A percentile compares a stretch with the other conserved stretches of the same genome.
phyloP scores from a whole-genome alignment of 2,329 filamentous ascomycete genomes.

The Aspergillus spinulosporus region DNA sequence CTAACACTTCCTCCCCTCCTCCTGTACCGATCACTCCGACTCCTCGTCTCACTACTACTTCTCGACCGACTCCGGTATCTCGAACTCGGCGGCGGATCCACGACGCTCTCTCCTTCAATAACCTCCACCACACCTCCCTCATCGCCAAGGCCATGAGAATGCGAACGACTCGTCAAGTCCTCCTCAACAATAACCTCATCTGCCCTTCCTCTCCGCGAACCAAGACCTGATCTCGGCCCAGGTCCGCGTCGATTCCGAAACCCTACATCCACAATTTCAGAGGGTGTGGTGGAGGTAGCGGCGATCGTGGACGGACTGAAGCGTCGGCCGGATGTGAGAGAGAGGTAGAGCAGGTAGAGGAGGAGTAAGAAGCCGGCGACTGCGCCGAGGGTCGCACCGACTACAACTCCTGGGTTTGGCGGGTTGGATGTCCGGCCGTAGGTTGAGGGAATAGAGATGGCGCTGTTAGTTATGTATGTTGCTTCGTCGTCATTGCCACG shows the following conservation, averaged over 20 bases:
- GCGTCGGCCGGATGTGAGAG: slow-evolving; percentile 48
- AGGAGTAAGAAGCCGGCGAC: slow-evolving; percentile 56
- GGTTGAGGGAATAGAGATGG: slow-evolving; percentile 59
- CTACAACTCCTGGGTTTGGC: slow-evolving; percentile 33
- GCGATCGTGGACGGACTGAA: slow-evolving; percentile 26
- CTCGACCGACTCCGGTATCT: slow-evolving; percentile 37
- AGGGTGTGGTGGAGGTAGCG: slow-evolving; percentile 31
- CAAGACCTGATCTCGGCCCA: neutral
- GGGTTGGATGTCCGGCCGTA: slow-evolving; percentile 54
- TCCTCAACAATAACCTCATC: slow-evolving; percentile 8
- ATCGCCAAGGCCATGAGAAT: neutral
- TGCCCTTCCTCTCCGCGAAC: neutral
- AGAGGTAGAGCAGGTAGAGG: slow-evolving; percentile 54
- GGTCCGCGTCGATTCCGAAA: neutral
- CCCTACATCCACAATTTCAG: slow-evolving; percentile 24
- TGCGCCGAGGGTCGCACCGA: slow-evolving; percentile 36
- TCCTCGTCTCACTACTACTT: no score
- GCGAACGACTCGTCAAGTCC: neutral
- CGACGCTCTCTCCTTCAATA: slow-evolving; percentile 33
- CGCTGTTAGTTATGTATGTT: slow-evolving; percentile 5
- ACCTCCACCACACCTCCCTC: slow-evolving; percentile 37
- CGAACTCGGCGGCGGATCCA: slow-evolving; percentile 19
- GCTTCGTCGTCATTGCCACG: neutral
- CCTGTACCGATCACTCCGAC: slow-evolving; percentile 3
- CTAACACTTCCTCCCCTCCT: no score